These are phyloP conservation scores for Termitomyces sp. DNA, from an alignment of 768 basidiomycete genomes.

Conservation along the genomic window DNA sequence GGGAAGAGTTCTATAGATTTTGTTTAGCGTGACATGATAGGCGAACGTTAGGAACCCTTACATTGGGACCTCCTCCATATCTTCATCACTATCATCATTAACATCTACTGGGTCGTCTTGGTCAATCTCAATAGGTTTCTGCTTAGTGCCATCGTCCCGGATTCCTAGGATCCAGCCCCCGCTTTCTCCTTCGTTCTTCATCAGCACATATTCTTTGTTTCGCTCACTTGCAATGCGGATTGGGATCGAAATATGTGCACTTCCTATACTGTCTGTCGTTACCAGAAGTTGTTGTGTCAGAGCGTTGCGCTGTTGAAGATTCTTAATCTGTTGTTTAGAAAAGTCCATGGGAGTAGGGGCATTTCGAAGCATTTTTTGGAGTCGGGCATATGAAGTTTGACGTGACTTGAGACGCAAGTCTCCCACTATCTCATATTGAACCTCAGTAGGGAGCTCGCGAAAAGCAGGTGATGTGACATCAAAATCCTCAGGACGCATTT, in stretches of 20 bases:
- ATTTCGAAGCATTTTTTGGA: constrained; percentile 84
- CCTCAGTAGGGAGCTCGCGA: constrained; percentile 87
- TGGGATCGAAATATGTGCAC: constrained; percentile 85
- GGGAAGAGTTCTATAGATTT: constrained; percentile 26
- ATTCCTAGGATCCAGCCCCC: constrained; percentile 97
- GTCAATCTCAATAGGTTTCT: constrained; percentile 86
- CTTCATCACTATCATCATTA: constrained; percentile 41
- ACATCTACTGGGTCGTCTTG: constrained; percentile 38
- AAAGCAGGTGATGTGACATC: constrained; percentile 89
- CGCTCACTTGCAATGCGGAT: constrained; percentile 93
- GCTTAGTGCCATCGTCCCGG: constrained; percentile 76
- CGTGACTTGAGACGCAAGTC: constrained; percentile 92
- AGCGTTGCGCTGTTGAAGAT: constrained; percentile 81
- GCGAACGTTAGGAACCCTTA: constrained; percentile 28
- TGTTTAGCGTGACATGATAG: not conserved
- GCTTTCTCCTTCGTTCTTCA: constrained; percentile 82
- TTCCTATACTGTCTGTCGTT: constrained; percentile 91
- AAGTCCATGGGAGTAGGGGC: constrained; percentile 88
- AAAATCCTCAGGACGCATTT: constrained; percentile 94
- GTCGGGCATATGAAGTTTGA: constrained; percentile 86
- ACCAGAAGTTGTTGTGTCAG: constrained; percentile 90
- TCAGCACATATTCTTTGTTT: constrained; percentile 90
- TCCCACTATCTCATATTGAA: constrained; percentile 97
- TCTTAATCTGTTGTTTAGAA: constrained; percentile 92
- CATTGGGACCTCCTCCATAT: constrained; percentile 83